Evolutionary conservation across 140 eudicot species (phyloP).

Genomic region (Oenanthe javanica): DNA sequence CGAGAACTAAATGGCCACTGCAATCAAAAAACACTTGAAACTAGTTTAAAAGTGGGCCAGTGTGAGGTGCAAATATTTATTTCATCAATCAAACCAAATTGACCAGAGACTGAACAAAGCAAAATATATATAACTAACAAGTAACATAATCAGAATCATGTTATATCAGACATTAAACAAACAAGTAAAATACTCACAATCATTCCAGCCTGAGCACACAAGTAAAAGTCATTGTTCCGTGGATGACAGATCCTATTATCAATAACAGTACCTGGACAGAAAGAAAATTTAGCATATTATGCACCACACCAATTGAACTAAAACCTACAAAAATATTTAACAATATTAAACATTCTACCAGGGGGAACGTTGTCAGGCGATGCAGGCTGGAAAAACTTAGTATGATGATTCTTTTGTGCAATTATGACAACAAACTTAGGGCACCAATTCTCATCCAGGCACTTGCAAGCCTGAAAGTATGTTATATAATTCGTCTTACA

Average conservation of each 20-base stretch:
- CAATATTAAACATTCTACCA: slow-evolving; percentile 18
- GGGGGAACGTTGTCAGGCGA: slow-evolving; percentile 54
- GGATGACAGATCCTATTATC: slow-evolving; percentile 53
- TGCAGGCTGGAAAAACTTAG: slow-evolving; percentile 46
- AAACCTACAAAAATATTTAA: neutral
- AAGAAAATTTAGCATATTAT: neutral
- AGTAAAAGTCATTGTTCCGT: slow-evolving; percentile 36
- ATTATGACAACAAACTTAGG: slow-evolving; percentile 61
- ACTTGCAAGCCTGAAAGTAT: neutral
- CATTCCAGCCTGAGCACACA: slow-evolving; percentile 33
- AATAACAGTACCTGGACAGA: slow-evolving; percentile 8
- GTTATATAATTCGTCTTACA: too few relatives aligned
- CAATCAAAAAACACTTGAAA: too few relatives aligned
- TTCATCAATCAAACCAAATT: too few relatives aligned
- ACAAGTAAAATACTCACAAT: slow-evolving; percentile 34
- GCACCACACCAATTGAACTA: neutral
- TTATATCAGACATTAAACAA: too few relatives aligned
- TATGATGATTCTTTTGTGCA: slow-evolving; percentile 69
- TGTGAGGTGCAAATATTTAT: too few relatives aligned
- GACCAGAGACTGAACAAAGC: too few relatives aligned
- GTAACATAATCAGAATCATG: too few relatives aligned
- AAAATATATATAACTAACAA: too few relatives aligned
- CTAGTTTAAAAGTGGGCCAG: too few relatives aligned
- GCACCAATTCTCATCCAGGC: slow-evolving; percentile 44
- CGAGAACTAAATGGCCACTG: too few relatives aligned